A percentile compares a stretch with the other conserved stretches of the same genome.
Conservation (phyloP, 768 basidiomycete genomes). For the Kwoniella shandongensis region DNA sequence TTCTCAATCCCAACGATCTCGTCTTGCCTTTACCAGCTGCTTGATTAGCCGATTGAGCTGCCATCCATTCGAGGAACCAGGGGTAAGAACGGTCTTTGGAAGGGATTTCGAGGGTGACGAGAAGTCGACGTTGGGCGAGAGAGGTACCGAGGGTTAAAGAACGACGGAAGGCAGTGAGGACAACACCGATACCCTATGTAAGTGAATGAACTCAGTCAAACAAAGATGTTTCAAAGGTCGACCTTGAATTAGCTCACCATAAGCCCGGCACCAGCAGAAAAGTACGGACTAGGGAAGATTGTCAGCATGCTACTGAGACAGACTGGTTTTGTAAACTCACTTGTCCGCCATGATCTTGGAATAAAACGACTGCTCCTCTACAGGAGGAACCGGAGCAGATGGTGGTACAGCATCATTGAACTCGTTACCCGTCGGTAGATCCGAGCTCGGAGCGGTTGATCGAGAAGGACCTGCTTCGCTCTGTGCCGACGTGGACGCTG, state of each 20-base stretch:
- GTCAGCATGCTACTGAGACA: too few species aligned
- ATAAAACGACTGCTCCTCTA: slow-evolving; percentile 27
- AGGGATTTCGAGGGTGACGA: slow-evolving; percentile 92
- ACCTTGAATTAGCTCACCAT: slow-evolving; percentile 68
- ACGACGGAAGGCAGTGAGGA: slow-evolving; percentile 71
- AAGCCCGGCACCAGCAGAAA: slow-evolving; percentile 95
- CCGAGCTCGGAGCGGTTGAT: background rate
- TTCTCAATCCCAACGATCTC: slow-evolving; percentile 61
- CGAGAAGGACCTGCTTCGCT: slow-evolving; percentile 24
- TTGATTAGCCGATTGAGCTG: slow-evolving; percentile 61
- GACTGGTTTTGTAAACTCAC: slow-evolving; percentile 24
- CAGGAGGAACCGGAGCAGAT: slow-evolving; percentile 9
- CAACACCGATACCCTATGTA: slow-evolving; percentile 82
- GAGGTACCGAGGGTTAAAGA: slow-evolving; percentile 67
- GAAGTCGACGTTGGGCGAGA: slow-evolving; percentile 79
- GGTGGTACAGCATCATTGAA: background rate
- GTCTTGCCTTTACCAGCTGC: slow-evolving; percentile 31
- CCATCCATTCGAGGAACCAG: slow-evolving; percentile 98
- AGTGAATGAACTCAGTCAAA: background rate
- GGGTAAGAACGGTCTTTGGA: slow-evolving; percentile 93
- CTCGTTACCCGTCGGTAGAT: background rate
- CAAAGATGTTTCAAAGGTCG: slow-evolving; percentile 12
- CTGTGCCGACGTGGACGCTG: background rate
- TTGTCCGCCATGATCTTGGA: slow-evolving; percentile 46
- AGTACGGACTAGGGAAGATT: slow-evolving; percentile 82